Percentiles rank a stretch among this genome's conserved stretches.
Conservation (phyloP, 1,139 yeast genomes). For the Lodderomyces beijingensis region DNA sequence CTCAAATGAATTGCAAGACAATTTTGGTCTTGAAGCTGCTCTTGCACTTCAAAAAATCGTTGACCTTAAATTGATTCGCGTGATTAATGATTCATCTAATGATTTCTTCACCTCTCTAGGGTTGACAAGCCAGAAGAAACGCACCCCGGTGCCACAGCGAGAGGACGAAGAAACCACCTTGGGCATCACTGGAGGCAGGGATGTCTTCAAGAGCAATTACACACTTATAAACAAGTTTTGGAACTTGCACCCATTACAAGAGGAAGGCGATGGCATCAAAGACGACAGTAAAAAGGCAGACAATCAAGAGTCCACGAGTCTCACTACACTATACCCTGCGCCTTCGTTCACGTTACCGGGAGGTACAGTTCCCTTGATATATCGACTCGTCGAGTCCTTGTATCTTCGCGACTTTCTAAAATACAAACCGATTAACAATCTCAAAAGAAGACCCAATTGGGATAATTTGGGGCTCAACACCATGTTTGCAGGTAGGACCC, state of each 20-base stretch:
- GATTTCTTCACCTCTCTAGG: conserved; percentile 31
- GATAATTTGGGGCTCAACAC: conserved; percentile 34
- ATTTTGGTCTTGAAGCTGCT: conserved; percentile 54
- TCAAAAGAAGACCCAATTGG: conserved; percentile 43
- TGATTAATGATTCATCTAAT: conserved; percentile 18
- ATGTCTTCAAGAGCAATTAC: conserved; percentile 30
- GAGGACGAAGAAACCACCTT: conserved; percentile 20
- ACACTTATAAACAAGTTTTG: conserved; percentile 41
- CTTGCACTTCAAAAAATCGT: conserved; percentile 26
- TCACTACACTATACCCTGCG: conserved; percentile 29
- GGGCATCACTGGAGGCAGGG: conserved; percentile 29
- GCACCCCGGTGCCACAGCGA: background rate
- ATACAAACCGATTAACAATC: conserved; percentile 39
- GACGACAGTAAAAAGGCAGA: background rate
- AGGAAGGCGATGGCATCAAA: conserved; percentile 12
- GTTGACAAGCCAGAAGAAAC: conserved; percentile 11
- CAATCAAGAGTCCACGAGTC: conserved; percentile 7
- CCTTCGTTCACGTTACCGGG: conserved; percentile 54
- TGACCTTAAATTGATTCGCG: conserved; percentile 22
- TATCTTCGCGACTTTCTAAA: conserved; percentile 43
- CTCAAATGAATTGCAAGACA: conserved; percentile 47
- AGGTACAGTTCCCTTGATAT: conserved; percentile 45
- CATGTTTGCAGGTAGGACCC: conserved; percentile 36
- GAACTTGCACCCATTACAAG: conserved; percentile 39
- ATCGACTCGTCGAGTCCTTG: conserved; percentile 48